Conservation (phyloP, 108 stramenopile genomes). For the Discostella stelligeroides region DNA sequence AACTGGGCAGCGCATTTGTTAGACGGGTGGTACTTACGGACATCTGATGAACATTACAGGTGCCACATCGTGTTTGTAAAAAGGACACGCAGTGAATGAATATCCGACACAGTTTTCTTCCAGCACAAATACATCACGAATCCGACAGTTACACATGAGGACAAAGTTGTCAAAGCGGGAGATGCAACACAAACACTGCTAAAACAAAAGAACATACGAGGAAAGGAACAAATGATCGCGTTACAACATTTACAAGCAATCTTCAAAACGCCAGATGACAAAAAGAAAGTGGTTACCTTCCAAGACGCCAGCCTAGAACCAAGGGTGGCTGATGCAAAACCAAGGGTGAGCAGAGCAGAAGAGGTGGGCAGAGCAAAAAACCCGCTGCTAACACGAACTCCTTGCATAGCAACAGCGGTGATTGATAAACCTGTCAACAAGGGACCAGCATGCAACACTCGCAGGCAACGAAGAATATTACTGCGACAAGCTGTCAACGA, state of each 20-base stretch:
- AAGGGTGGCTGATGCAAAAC: not conserved
- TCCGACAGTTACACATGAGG: not conserved
- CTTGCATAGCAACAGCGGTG: too few relatives aligned
- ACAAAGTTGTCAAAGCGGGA: not conserved
- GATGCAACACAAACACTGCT: not conserved
- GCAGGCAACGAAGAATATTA: too few relatives aligned
- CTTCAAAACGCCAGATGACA: too few relatives aligned
- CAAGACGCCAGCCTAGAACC: too few relatives aligned
- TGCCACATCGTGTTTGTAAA: not conserved
- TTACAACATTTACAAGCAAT: not conserved
- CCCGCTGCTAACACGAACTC: too few relatives aligned
- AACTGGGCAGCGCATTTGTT: not conserved
- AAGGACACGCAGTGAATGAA: not conserved
- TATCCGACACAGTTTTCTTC: constrained; percentile 3
- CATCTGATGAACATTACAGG: not conserved
- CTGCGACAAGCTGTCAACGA: not conserved
- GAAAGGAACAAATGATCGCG: not conserved
- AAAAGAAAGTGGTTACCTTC: too few relatives aligned
- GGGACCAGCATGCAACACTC: too few relatives aligned
- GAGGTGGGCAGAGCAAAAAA: too few relatives aligned
- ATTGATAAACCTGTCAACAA: too few relatives aligned
- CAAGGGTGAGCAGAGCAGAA: not conserved
- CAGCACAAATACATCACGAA: not conserved
- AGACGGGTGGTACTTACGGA: not conserved
- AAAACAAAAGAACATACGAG: not conserved